Base-by-base conservation (phyloP, 2,329 filamentous ascomycete species). In the Xylaria digitata region DNA sequence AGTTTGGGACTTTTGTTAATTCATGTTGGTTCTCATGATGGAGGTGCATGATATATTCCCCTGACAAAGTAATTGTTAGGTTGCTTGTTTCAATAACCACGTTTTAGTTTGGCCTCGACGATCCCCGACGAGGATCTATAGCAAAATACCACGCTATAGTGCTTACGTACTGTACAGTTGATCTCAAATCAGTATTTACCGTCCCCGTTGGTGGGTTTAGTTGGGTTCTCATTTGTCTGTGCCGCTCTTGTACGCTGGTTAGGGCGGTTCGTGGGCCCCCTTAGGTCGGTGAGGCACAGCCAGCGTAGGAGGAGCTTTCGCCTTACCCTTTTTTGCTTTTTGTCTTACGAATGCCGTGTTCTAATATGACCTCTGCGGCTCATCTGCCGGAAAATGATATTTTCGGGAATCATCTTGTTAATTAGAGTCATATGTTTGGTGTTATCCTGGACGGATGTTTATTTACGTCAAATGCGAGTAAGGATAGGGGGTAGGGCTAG, bases 271-370 rank as follows among this genome's bases (percentile, higher is more conserved):
- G 46, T 65, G 60, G 57, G 52, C 50, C 50, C 50, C 45, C 26
- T 53, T 43, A 15, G 52, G 37, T 46, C 49, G 46, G 56, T 54
- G 63, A 66, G 63, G 63, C 63, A 61, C 63, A 66, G 63, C 58
- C 34, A 34, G 26, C 52, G 37, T 15, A 15, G 8, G 34, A 8
- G 46, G 21, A 6, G 37, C 37, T 23, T 45, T 45, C 55, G 19
- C 57, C 5, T 23, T 49, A 52, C 60, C 13, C 19, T 59, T 59
- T 26, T 21, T 26, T 21, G n/a, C 42, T 15, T 30, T n/a, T 40
- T 23, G 32, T n/a, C 40, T 23, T 23, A 9, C 8, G 37, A 43
- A 43, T 42, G 19, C 58, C 34, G 26, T 50, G 19, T 19, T 37
- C 2, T 21, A 2, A n/a, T 8, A 2, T 40, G 17, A 19, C 1